Evolutionary conservation across 129 eudicot genomes (phyloP), one percentile per base, ranked within the genome.

Genomic region (Arctium minus): DNA sequence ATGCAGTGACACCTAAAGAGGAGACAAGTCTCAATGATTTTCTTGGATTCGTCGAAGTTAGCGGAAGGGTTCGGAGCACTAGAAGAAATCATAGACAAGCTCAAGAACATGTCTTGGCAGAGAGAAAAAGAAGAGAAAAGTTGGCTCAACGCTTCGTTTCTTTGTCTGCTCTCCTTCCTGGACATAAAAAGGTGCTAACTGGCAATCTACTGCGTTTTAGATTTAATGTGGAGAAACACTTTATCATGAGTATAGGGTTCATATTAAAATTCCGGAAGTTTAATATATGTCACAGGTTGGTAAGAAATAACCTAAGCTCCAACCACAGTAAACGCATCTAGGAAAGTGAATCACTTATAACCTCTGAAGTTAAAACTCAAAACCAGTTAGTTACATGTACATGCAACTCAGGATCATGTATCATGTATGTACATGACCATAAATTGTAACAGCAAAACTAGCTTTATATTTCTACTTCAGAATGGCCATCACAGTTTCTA

Each of bases 71-170:
- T 60, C 73, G 62, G 73, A 81, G 64, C 56, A 73, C 85, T 39
- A 73, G 85, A 73, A 62, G 85, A 73, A 81, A 81, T 38, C 73
- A 39, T 56, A 81, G 85, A 74, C 85, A 81, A 81, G 85, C 85
- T 81, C 85, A 81, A 62, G 84, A 80, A 31, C 84, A 80, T 53
- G 84, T 80, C 38, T 22, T 80, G 39, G 77, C 84, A 0, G 84
- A 81, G 56, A 81, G 85, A 35, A 81, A 81, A 70, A 73, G 85
- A 74, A 81, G 85, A 50, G 84, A 80, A n/a, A 80, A 80, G 62
- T 38, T 81, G 74, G 73, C 85, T 30, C 79, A 81, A 60, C 85
- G 85, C 67, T 81, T 81, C 13, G 27, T 81, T 39, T 73, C 79
- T 65, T 74, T 81, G 67, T 81, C 79, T 73, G 13, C 74, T 73